phyloP scores from a whole-genome alignment of 768 basidiomycete species.

The Chalciporus sphaerocephalus region DNA sequence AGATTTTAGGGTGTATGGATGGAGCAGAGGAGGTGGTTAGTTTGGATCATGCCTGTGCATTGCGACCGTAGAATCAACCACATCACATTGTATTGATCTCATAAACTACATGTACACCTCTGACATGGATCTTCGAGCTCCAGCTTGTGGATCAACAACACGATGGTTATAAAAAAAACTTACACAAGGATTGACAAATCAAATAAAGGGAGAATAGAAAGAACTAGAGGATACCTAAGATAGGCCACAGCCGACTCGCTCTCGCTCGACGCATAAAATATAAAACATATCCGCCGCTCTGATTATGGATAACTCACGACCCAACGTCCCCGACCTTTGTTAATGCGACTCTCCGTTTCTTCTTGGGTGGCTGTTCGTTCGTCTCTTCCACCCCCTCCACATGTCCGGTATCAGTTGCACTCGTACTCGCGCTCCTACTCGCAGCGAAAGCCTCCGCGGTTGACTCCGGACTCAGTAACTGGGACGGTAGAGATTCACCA shows the following conservation, averaged over 20 bases:
- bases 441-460: slow-evolving; percentile 20
- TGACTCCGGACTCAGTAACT: slow-evolving; percentile 27
- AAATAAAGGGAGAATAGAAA: slow-evolving; percentile 13
- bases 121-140: too few relatives aligned
- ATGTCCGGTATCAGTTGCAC: slow-evolving; percentile 9
- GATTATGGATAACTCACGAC: slow-evolving; percentile 13
- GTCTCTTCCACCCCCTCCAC: slow-evolving; percentile 16
- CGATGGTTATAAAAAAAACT: not conserved
- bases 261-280: slow-evolving; percentile 3
- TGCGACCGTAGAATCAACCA: slow-evolving; percentile 7
- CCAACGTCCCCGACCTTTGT: slow-evolving; percentile 61
- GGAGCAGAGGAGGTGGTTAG: not conserved
- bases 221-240: slow-evolving; percentile 16
- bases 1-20: slow-evolving; percentile 3
- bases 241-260: slow-evolving; percentile 6
- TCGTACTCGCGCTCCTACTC: slow-evolving; percentile 16
- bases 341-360: slow-evolving; percentile 77
- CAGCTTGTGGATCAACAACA: slow-evolving; percentile 10
- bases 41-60: slow-evolving; percentile 5
- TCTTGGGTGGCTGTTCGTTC: slow-evolving; percentile 65
- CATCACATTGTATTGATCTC: slow-evolving; percentile 19
- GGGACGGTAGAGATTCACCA: slow-evolving; percentile 9
- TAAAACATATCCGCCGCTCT: not conserved
- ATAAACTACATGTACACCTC: slow-evolving; percentile 23
- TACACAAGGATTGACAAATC: not conserved